phyloP scores from a whole-genome alignment of 805 yeast genomes.

The Starmera dryadoides region DNA sequence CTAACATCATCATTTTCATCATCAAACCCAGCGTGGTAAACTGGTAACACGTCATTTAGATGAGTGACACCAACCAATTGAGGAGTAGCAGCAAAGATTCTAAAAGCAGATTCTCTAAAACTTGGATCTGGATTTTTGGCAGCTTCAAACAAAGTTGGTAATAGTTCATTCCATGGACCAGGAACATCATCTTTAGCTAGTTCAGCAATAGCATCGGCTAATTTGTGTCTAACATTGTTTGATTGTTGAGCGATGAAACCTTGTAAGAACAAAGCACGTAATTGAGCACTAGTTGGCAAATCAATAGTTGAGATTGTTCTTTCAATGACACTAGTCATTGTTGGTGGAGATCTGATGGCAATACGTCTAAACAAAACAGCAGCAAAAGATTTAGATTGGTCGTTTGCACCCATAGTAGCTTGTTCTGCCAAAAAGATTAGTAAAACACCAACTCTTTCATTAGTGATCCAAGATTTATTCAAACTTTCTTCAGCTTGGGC shows the following conservation, averaged over 20 bases:
- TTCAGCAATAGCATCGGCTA: slow-evolving; percentile 92
- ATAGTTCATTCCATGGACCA: slow-evolving; percentile 68
- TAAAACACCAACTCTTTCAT: slow-evolving; percentile 60
- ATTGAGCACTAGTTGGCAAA: slow-evolving; percentile 48
- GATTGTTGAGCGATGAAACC: slow-evolving; percentile 69
- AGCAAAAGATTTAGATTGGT: slow-evolving; percentile 58
- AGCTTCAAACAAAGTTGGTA: slow-evolving; percentile 70
- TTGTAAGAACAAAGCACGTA: slow-evolving; percentile 57
- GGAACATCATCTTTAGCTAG: slow-evolving; percentile 64
- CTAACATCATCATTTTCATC: slow-evolving; percentile 79
- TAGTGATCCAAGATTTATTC: slow-evolving; percentile 68
- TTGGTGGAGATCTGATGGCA: slow-evolving; percentile 72
- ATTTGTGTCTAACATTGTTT: slow-evolving; percentile 79
- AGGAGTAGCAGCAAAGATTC: slow-evolving; percentile 83
- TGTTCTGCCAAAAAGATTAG: slow-evolving; percentile 77
- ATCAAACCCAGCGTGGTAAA: slow-evolving; percentile 75
- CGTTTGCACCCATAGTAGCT: slow-evolving; percentile 56
- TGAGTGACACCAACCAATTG: slow-evolving; percentile 58
- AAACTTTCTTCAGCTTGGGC: slow-evolving; percentile 70
- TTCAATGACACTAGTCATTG: slow-evolving; percentile 56
- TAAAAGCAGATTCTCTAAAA: slow-evolving; percentile 83
- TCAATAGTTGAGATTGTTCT: slow-evolving; percentile 71
- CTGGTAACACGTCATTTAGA: slow-evolving; percentile 49
- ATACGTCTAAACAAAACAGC: slow-evolving; percentile 88
- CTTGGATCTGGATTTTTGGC: slow-evolving; percentile 47